Conservation (phyloP, 1,284 basidiomycete species). For the Apiotrichum akiyoshidainum region DNA sequence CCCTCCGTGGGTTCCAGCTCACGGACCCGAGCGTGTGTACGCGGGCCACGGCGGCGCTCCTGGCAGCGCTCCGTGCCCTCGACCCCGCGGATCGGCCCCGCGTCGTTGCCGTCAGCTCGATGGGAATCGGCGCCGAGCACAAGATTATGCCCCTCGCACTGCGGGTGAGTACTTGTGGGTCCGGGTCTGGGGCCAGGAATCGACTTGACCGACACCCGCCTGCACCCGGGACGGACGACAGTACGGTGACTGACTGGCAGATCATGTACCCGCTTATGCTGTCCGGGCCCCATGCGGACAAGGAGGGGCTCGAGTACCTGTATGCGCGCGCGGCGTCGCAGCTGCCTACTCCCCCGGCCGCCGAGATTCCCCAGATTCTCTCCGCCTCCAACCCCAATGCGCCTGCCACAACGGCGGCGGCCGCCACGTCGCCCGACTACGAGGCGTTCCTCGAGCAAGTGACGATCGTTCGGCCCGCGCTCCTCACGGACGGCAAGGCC, state of each 20-base stretch:
- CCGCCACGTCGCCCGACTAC: slow-evolving; percentile 5
- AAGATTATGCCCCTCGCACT: slow-evolving; percentile 23
- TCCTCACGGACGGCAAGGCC: slow-evolving; percentile 19
- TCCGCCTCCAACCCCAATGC: not conserved
- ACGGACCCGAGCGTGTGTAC: slow-evolving; percentile 29
- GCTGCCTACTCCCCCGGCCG: not conserved
- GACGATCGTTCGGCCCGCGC: slow-evolving; percentile 29
- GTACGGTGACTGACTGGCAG: slow-evolving; percentile 7
- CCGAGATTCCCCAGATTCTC: slow-evolving; percentile 11
- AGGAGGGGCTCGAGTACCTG: slow-evolving; percentile 32
- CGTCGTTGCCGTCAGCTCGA: slow-evolving; percentile 27
- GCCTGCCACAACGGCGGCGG: not conserved
- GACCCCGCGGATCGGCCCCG: slow-evolving; percentile 13
- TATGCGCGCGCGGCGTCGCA: slow-evolving; percentile 18
- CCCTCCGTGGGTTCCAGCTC: slow-evolving; percentile 20
- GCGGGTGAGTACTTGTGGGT: slow-evolving; percentile 20
- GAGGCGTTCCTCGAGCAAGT: slow-evolving; percentile 23
- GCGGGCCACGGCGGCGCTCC: slow-evolving; percentile 16
- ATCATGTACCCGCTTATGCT: slow-evolving; percentile 26
- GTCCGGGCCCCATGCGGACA: slow-evolving; percentile 30
- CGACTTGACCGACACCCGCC: too few species aligned
- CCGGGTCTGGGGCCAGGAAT: too few species aligned
- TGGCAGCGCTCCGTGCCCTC: slow-evolving; percentile 17
- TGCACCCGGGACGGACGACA: too few species aligned
- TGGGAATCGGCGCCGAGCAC: slow-evolving; percentile 34